Base-by-base conservation (phyloP, 345 rosid species). In the Capsella bursapastoris region DNA sequence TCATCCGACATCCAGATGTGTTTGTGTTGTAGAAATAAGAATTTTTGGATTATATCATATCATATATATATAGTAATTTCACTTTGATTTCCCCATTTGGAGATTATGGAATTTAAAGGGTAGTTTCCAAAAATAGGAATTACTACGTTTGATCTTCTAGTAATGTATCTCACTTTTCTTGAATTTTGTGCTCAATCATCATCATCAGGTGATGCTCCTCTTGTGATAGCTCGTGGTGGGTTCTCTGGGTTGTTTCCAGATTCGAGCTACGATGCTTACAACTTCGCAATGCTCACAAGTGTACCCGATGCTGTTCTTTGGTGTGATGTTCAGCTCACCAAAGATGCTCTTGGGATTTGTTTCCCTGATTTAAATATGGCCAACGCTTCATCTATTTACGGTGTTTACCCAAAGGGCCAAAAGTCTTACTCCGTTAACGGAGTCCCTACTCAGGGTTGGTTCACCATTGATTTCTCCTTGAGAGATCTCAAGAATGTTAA, bases 311-410 rank as follows among this genome's bases (percentile, higher is more conserved):
- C 70, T 27, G 64, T 77, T 48, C 75, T 80, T 3, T 92, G 89
- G 96, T 95, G 99, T 82, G 96, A 95, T 79, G 85, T 95, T 66
- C 99, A 95, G 73, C 80, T 95, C 48, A 92, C 96, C 41, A 92
- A 90, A 81, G 99, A 95, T 76, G 74, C 51, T 7, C 40, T 57
- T 43, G 99, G 97, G 13, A 85, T 95, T 81, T 95, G 99, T 69
- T 78, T 82, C 68, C 88, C 97, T 67, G 81, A 84, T 74, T 28
- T 95, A 51, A 81, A 28, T 16, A 78, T 95, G 61, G 66, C 84
- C 4, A 92, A 90, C 80, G 74, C 75, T 69, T 86, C 97, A 31
- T 18, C 4, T 51, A 79, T 87, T 29, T 0, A 41, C 0, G 0
- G 0, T 7, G 0, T 48, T 76, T 84, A 65, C 74, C 45, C 12